Percentiles rank a stretch among this genome's conserved stretches.
Evolutionary conservation across 1,284 basidiomycete genomes (phyloP).

Genomic region (Malassezia furfur): DNA sequence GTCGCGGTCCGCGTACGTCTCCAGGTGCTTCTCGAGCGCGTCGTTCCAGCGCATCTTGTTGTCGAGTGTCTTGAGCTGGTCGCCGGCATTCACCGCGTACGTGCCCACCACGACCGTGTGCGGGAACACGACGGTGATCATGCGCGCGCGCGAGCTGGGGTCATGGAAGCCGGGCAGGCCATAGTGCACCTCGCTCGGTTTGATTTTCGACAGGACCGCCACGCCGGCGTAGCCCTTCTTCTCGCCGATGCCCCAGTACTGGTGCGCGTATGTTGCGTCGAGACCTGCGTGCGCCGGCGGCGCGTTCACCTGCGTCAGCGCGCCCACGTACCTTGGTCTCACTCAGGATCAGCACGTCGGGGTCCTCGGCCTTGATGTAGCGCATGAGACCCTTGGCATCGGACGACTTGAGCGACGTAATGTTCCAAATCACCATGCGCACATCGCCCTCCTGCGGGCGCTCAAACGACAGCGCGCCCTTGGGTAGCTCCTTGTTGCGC

Average conservation of each 20-base stretch:
- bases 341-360: slow-evolving; percentile 38
- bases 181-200: slow-evolving; percentile 56
- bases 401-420: slow-evolving; percentile 35
- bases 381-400: slow-evolving; percentile 38
- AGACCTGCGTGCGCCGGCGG: slow-evolving; percentile 31
- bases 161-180: slow-evolving; percentile 54
- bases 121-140: slow-evolving; percentile 67
- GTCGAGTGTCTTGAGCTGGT: slow-evolving; percentile 56
- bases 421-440: slow-evolving; percentile 40
- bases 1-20: slow-evolving; percentile 65
- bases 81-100: slow-evolving; percentile 78
- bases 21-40: slow-evolving; percentile 57
- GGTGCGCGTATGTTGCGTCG: slow-evolving; percentile 32
- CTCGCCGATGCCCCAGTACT: slow-evolving; percentile 44
- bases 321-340: slow-evolving; percentile 30
- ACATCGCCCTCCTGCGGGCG: slow-evolving; percentile 16
- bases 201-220: slow-evolving; percentile 67
- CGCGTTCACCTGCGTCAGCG: slow-evolving; percentile 24
- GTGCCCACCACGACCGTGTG: slow-evolving; percentile 66
- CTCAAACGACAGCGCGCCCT: slow-evolving; percentile 2
- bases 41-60: slow-evolving; percentile 35
- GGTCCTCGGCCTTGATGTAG: slow-evolving; percentile 42
- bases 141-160: slow-evolving; percentile 30
- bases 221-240: slow-evolving; percentile 58
- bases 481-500: slow-evolving; percentile 17